A percentile compares a stretch with the other conserved stretches of the same genome.
These are phyloP conservation scores for Plasmopara muralis DNA, from an alignment of 352 stramenopile species.

Conservation along the genomic window DNA sequence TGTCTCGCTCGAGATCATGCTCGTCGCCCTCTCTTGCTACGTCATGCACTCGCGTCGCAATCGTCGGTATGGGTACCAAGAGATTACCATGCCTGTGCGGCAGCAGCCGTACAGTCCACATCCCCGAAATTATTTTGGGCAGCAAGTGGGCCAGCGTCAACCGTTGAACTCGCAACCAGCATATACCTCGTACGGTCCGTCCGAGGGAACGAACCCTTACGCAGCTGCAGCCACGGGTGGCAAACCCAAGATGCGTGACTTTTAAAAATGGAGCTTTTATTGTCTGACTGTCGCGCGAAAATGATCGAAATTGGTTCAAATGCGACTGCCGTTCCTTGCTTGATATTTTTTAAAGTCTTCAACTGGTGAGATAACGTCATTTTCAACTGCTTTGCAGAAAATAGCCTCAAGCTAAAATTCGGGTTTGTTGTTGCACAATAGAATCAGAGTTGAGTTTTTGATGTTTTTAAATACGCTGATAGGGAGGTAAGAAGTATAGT, in stretches of 20 bases:
- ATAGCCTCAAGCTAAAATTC: no score
- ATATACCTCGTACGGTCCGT: slow-evolving; percentile 27
- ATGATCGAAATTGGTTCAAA: not conserved
- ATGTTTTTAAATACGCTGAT: no score
- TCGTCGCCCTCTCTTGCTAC: slow-evolving; percentile 77
- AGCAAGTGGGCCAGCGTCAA: slow-evolving; percentile 27
- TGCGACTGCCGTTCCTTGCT: not conserved
- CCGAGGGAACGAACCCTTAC: slow-evolving; percentile 28
- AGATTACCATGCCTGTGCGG: slow-evolving; percentile 81
- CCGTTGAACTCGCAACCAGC: slow-evolving; percentile 34
- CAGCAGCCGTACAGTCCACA: slow-evolving; percentile 76
- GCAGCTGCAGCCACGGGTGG: slow-evolving; percentile 17
- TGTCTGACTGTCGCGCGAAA: not conserved
- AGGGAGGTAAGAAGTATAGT: no score
- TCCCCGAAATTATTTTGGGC: slow-evolving; percentile 67
- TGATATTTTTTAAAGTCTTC: not conserved
- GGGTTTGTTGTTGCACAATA: no score
- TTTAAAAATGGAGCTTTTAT: not conserved
- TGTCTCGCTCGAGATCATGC: slow-evolving; percentile 70
- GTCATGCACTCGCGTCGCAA: slow-evolving; percentile 68
- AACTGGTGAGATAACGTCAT: no score
- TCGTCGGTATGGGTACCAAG: slow-evolving; percentile 67
- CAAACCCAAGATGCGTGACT: not conserved
- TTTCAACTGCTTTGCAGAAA: no score
- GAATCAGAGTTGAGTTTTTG: no score